Evolutionary conservation across 1,284 basidiomycete genomes (phyloP), one percentile per base, ranked within the genome.

Genomic region (Ceratobasidium papillatum): DNA sequence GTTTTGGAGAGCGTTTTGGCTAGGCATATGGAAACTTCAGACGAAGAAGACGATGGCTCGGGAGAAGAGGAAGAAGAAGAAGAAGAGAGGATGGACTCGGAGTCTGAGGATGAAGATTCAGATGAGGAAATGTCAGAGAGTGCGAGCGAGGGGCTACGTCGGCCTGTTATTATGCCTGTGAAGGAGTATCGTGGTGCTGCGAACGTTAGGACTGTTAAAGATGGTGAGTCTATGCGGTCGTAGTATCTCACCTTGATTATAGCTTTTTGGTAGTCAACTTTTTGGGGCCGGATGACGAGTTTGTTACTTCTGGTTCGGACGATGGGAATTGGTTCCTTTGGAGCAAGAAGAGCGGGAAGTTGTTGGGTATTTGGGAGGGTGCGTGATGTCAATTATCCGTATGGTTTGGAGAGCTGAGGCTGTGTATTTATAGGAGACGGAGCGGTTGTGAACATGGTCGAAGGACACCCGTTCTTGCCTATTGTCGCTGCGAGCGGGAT

Each of bases 131-230:
- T 43, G 36, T 49, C 58, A 17, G 74, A 75, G 14, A 36, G 63
- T 61, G 73, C 69, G 22, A 72, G 43, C 30, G 69, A 47, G 9
- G 36, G 38, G 30, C 58, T 83, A 80, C 76, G 77, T 64, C 34
- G 90, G 0, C 90, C 94, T 1, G 80, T 90, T 43, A 83, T 97
- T 66, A 83, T 88, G 73, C 95, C 96, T n/a, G 86, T 88, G 34
- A 82, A 81, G 72, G 86, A 87, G 9, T 98, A 88, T 82, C 81
- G 81, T 30, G 96, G 96, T 1, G 90, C 92, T 49, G 88, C 90
- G 76, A 98, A 98, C 81, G 84, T 91, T 2, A 90, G 91, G 77
- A 98, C 96, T 0, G 89, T 96, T 73, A 98, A 98, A 82, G 96
- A 98, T 81, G 94, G 95, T 93, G 78, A 81, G 90, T 80, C 68